Conservation (phyloP, 305 asterid species). For the Nicotiana rustica region DNA sequence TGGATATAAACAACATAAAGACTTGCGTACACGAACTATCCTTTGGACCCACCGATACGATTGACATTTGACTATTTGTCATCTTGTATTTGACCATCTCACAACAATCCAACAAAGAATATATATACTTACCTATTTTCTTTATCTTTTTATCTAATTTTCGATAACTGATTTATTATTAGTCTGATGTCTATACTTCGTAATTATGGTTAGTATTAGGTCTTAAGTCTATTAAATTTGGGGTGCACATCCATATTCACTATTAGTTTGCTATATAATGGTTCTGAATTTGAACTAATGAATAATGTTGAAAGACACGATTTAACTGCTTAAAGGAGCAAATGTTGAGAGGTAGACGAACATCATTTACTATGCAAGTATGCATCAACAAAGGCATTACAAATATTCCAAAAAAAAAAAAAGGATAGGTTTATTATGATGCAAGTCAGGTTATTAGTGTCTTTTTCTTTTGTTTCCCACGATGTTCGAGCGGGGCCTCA, state of each 20-base stretch:
- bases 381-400: no score
- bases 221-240: not conserved
- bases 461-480: no score
- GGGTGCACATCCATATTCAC: no score
- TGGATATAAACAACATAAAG: constrained; percentile 4
- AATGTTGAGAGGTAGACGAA: not conserved
- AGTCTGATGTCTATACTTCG: not conserved
- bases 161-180: not conserved
- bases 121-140: not conserved
- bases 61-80: not conserved
- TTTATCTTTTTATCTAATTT: not conserved
- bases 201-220: not conserved
- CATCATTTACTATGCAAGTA: not conserved
- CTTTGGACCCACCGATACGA: not conserved
- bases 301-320: not conserved
- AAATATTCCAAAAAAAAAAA: no score
- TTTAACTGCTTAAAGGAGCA: not conserved
- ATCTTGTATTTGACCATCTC: not conserved
- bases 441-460: not conserved
- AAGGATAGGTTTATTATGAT: no score
- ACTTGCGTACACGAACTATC: constrained; percentile 22
- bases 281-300: not conserved
- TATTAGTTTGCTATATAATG: no score
- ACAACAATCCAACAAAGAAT: not conserved
- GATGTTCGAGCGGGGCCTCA: no score